Evolutionary conservation across 1,284 basidiomycete genomes (phyloP).

Genomic region (Melampsora allii-populina): DNA sequence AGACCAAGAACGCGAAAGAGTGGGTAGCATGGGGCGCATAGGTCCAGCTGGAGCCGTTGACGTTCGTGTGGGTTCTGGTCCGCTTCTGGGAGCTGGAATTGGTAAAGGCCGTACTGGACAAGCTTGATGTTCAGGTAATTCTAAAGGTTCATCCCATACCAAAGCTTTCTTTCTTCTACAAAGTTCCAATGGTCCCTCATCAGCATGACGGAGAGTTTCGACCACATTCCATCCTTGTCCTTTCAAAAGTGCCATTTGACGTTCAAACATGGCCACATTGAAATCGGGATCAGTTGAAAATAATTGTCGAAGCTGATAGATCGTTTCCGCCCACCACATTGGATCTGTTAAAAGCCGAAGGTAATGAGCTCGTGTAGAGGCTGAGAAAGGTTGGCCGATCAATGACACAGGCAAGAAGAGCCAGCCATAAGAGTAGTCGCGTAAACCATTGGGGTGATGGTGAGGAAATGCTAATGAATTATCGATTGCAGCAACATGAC

Average conservation of each 20-base stretch:
- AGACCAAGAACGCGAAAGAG: constrained; percentile 15
- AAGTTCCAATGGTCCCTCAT: constrained; percentile 77
- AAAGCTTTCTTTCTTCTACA: constrained; percentile 71
- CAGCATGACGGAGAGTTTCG: constrained; percentile 69
- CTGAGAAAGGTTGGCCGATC: constrained; percentile 78
- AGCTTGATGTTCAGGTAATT: constrained; percentile 55
- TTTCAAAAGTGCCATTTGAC: constrained; percentile 83
- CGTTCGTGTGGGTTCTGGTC: constrained; percentile 1
- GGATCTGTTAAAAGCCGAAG: constrained; percentile 75
- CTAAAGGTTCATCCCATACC: constrained; percentile 79
- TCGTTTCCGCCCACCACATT: constrained; percentile 85
- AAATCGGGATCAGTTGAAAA: constrained; percentile 73
- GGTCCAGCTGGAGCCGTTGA: constrained; percentile 13
- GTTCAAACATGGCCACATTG: constrained; percentile 57
- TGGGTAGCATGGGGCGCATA: not conserved
- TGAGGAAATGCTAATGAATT: constrained; percentile 81
- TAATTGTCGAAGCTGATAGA: constrained; percentile 67
- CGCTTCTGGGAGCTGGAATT: not conserved
- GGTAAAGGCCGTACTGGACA: not conserved
- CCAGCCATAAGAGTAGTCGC: constrained; percentile 88
- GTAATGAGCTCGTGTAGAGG: constrained; percentile 74
- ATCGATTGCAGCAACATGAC: constrained; percentile 75
- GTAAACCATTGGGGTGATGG: constrained; percentile 74
- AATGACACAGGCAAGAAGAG: constrained; percentile 78
- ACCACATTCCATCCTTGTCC: constrained; percentile 89